Evolutionary conservation across 192 early-diverging fungal genomes (phyloP), one percentile per base, ranked within the genome.

Genomic region (Blastocladiella britannica): DNA sequence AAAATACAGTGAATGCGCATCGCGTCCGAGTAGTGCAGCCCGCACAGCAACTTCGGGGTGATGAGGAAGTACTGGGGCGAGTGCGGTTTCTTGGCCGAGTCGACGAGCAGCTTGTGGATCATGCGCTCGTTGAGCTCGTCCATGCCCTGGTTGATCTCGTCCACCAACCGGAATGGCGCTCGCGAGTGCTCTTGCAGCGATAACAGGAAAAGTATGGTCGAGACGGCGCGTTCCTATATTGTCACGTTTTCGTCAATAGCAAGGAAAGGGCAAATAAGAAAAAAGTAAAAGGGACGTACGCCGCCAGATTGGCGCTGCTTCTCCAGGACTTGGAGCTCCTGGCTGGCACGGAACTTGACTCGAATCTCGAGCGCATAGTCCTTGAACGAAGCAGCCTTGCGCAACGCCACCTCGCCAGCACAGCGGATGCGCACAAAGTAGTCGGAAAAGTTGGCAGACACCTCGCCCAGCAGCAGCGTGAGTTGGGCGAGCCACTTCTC

Each of bases 131-230:
- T 98, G 29, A 83, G 75, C 28, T 88, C 85, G 68, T 98, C 95
- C 95, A 98, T 96, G 53, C 95, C 95, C 65, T 98, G 95, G 65
- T 98, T 98, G 59, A 98, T 98, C 69, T 98, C 95, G 72, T 98
- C 95, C 12, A 98, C 95, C 0, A 96, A 88, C 54, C 95, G 83
- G 81, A 98, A 98, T 20, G 95, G 93, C 7, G 88, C 77, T 53
- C 72, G 76, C 5, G 91, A 84, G 29, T 95, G 67, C 12, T 70
- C 63, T 76, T 98, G 95, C 55, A 98, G 76, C 18, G 95, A 74
- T 80, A 93, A 90, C 55, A 98, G 66, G 62, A 96, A 98, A 60
- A 93, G 69, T 53, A 96, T 95, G 0, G 95, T 98, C 4, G 89
- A 87, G 24, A 98, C 94, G 0, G 91, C 82, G 8, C 93, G 81